Evolutionary conservation across 208 protist species (phyloP).

Genomic region (Strigomonas galati): DNA sequence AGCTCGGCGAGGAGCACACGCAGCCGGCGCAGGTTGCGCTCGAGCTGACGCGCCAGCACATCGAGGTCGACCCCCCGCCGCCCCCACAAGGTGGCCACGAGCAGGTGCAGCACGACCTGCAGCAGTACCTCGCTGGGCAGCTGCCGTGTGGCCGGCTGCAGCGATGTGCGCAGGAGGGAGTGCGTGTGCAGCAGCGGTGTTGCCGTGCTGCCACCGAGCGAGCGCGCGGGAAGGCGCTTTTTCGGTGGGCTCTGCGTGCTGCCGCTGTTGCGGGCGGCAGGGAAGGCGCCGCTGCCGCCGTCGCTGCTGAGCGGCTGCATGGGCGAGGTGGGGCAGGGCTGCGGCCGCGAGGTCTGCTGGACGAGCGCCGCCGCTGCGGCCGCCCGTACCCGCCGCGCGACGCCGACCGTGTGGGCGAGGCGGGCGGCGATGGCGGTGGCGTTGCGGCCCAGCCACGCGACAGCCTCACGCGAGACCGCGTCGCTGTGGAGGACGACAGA

Average conservation of each 20-base stretch:
- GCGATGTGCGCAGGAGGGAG: neutral
- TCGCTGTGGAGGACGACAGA: conserved; percentile 18
- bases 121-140: conserved; percentile 66
- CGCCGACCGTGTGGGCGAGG: conserved; percentile 20
- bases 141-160: conserved; percentile 23
- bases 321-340: too few species aligned
- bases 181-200: conserved; percentile 5
- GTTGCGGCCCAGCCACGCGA: conserved; percentile 25
- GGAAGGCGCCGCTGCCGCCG: neutral
- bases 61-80: conserved; percentile 55
- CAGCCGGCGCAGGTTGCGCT: conserved; percentile 74
- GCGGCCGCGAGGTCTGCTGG: neutral
- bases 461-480: conserved; percentile 22
- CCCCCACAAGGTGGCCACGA: conserved; percentile 67
- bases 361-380: neutral
- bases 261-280: neutral
- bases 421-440: conserved; percentile 15
- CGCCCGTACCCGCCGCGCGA: conserved; percentile 10
- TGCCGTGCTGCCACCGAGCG: neutral
- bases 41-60: conserved; percentile 55
- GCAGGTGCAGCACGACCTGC: conserved; percentile 70
- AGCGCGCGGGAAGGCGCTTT: neutral
- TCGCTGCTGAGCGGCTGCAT: too few species aligned
- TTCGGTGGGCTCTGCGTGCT: neutral
- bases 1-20: conserved; percentile 53